A percentile compares a stretch with the other conserved stretches of the same genome.
phyloP scores from a whole-genome alignment of 306 rosid species.

The Hippophae gyantsensis region DNA sequence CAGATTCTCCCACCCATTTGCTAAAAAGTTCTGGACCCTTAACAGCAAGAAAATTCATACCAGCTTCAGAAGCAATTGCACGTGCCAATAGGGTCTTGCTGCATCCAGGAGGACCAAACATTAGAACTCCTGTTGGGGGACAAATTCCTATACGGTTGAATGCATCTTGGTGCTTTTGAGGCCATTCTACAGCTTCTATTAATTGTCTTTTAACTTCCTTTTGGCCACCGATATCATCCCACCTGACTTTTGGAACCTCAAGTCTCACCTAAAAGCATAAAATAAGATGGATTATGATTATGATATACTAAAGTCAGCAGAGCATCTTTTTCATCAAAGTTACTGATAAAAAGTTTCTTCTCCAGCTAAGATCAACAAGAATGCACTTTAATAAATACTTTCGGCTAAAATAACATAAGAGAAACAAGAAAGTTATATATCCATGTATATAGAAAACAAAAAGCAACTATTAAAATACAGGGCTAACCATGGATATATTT shows the following conservation, averaged over 20 bases:
- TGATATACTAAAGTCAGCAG: too few relatives aligned
- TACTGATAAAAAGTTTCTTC: not conserved
- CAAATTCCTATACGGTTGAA: slow-evolving; percentile 69
- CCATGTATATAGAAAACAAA: too few relatives aligned
- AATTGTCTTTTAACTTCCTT: slow-evolving; percentile 70
- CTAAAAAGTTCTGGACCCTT: slow-evolving; percentile 97
- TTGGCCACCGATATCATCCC: slow-evolving; percentile 98
- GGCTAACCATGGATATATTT: too few relatives aligned
- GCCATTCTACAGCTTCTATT: slow-evolving; percentile 94
- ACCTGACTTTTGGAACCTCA: slow-evolving; percentile 85
- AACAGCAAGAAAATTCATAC: slow-evolving; percentile 78
- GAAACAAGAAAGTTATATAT: too few relatives aligned
- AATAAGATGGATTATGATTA: slow-evolving; percentile 1
- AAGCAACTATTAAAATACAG: too few relatives aligned
- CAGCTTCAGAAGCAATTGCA: slow-evolving; percentile 89
- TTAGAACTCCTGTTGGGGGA: slow-evolving; percentile 72
- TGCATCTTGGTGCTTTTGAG: slow-evolving; percentile 75
- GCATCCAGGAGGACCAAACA: slow-evolving; percentile 99
- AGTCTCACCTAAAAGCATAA: slow-evolving; percentile 50
- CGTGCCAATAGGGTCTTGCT: slow-evolving; percentile 96
- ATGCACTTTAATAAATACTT: not conserved
- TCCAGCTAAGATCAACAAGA: not conserved
- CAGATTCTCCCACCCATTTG: slow-evolving; percentile 99
- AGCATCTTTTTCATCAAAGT: not conserved
- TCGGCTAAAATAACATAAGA: too few relatives aligned